phyloP scores from a whole-genome alignment of 164 flowering plant species.

The Vitis amurensis region DNA sequence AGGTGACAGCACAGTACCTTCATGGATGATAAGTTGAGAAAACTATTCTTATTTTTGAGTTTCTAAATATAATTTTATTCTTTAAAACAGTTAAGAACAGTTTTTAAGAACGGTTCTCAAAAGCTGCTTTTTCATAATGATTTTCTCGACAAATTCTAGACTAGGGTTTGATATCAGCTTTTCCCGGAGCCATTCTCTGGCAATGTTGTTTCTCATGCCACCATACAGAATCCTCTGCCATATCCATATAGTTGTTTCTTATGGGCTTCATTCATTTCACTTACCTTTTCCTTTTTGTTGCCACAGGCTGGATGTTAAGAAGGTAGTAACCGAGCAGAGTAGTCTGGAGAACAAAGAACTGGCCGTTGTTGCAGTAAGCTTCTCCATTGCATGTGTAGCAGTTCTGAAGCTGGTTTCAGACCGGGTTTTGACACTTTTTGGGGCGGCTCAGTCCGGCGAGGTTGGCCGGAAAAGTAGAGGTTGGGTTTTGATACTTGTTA shows the following conservation, averaged over 20 bases:
- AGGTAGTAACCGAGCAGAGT: conserved; percentile 50
- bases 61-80: too few species aligned
- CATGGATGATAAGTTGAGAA: too few species aligned
- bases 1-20: too few species aligned
- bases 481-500: conserved; percentile 58
- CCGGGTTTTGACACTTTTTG: conserved; percentile 26
- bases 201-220: too few species aligned
- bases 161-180: too few species aligned
- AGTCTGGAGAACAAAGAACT: conserved; percentile 64
- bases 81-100: too few species aligned
- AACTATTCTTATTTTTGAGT: too few species aligned
- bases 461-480: conserved; percentile 40
- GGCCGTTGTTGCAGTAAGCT: conserved; percentile 49
- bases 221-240: too few species aligned
- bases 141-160: too few species aligned
- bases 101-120: too few species aligned
- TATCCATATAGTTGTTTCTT: background rate
- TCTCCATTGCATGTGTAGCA: conserved; percentile 48
- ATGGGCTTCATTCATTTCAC: background rate
- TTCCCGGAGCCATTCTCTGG: too few species aligned
- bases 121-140: too few species aligned
- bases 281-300: background rate
- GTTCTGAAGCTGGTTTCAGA: conserved; percentile 50
- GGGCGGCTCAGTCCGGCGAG: conserved; percentile 26
- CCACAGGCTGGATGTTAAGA: conserved; percentile 55